Evolutionary conservation across 2,329 filamentous ascomycete species (phyloP), one percentile per base, ranked within the genome.

Genomic region (Talaromyces sp.): DNA sequence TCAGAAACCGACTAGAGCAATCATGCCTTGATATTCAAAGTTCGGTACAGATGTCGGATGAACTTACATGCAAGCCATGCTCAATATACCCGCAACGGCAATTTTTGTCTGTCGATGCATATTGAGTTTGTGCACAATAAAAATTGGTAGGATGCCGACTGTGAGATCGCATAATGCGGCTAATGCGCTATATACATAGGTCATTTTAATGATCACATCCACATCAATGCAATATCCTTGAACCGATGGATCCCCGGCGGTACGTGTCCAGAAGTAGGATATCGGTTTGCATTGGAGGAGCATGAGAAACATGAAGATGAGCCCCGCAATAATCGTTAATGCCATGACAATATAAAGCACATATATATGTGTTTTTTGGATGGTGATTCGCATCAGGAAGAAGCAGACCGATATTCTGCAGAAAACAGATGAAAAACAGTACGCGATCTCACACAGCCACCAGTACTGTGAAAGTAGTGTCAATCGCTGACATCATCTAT

Each of bases 371-470:
- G 75, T 66, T 45, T 71, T 75, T 45, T 78, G 74, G 35, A 82
- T 73, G 0, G 83, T 82, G 25, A 87, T 77, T 58, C 84, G 81
- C 13, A 86, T 79, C 49, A 86, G 79, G 66, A 85, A 84, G 17
- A 84, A 74, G 4, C 79, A 82, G 61, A 86, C 82, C 1, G 83
- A 81, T 41, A 85, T 76, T 66, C 84, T 85, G 50, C 84, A 77
- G 13, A 82, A 70, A 41, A 80, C 77, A 25, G 79, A 83, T 5
- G 79, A 77, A 62, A 83, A 72, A 7, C 82, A 79, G 70, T 86
- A 86, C 67, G 81, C 80, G 17, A 83, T 73, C 69, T 86, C 84
- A 68, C 83, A 84, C 17, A 86, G 78, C 75, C 82, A 86, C 83
- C 83, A 86, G 73, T 73, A 77, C 75, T 77, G 31, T n/a, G n/a